These are phyloP conservation scores for Parietichytrium sp. DNA, from an alignment of 108 stramenopile species.

Conservation along the genomic window DNA sequence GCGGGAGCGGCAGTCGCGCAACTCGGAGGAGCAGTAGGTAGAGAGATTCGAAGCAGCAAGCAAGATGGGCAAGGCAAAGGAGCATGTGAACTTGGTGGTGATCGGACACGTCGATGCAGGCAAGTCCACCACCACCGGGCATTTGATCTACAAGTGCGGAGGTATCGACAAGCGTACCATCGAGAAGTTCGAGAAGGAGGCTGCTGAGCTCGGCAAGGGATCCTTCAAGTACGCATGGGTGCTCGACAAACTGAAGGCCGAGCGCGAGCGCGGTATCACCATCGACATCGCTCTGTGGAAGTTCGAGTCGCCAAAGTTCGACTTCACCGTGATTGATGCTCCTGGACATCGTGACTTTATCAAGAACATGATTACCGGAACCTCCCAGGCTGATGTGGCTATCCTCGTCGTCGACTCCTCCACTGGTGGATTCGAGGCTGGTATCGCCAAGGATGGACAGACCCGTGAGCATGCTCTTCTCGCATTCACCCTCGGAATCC, in stretches of 20 bases:
- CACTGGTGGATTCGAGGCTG: conserved; percentile 80
- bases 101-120: conserved; percentile 84
- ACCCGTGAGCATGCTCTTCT: conserved; percentile 87
- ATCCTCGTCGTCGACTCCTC: conserved; percentile 82
- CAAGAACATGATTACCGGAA: conserved; percentile 93
- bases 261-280: conserved; percentile 93
- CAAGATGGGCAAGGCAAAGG: conserved; percentile 40
- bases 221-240: conserved; percentile 95
- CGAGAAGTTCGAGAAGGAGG: conserved; percentile 93
- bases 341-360: conserved; percentile 84
- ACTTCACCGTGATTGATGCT: conserved; percentile 89
- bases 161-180: conserved; percentile 89
- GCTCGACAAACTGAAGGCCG: conserved; percentile 89
- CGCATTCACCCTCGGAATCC: conserved; percentile 89
- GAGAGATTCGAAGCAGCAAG: neutral
- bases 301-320: conserved; percentile 82
- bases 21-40: no score
- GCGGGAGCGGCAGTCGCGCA: no score
- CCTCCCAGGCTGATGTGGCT: conserved; percentile 89
- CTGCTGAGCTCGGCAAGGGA: conserved; percentile 82
- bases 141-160: conserved; percentile 83
- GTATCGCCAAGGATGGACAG: conserved; percentile 84
- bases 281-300: conserved; percentile 89
- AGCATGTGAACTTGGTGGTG: conserved; percentile 60
- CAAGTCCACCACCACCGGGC: conserved; percentile 92